phyloP scores from a whole-genome alignment of 1,139 yeast species.

The Geotrichum reessii region DNA sequence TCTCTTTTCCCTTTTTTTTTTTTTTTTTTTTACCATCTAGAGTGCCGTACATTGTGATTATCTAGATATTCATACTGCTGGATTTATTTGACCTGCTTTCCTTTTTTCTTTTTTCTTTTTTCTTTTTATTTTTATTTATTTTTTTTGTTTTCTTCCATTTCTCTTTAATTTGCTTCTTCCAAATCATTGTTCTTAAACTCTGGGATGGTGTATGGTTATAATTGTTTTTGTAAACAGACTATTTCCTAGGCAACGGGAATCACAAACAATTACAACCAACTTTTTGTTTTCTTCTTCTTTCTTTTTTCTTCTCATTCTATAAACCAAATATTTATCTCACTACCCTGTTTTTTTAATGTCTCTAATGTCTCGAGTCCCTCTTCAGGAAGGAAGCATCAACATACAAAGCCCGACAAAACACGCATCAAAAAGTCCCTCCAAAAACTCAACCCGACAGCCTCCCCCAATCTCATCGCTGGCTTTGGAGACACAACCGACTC shows the following conservation, averaged over 20 bases:
- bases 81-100: no score
- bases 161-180: no score
- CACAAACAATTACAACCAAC: background rate
- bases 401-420: conserved; percentile 7
- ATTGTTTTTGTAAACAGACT: background rate
- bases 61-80: background rate
- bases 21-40: background rate
- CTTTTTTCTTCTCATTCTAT: background rate
- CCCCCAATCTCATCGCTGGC: conserved; percentile 9
- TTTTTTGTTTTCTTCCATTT: background rate
- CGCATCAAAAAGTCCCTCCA: conserved; percentile 1
- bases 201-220: background rate
- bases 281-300: background rate
- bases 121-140: background rate
- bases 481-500: conserved; percentile 12
- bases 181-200: background rate
- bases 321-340: background rate
- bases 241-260: background rate
- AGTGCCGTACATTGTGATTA: background rate
- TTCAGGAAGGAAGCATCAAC: conserved; percentile 12
- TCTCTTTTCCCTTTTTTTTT: background rate
- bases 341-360: background rate
- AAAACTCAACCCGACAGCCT: background rate
- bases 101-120: background rate
- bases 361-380: conserved; percentile 12